phyloP scores from a whole-genome alignment of 371 early-diverging fungal genomes.

The Homolaphlyctis polyrhiza region DNA sequence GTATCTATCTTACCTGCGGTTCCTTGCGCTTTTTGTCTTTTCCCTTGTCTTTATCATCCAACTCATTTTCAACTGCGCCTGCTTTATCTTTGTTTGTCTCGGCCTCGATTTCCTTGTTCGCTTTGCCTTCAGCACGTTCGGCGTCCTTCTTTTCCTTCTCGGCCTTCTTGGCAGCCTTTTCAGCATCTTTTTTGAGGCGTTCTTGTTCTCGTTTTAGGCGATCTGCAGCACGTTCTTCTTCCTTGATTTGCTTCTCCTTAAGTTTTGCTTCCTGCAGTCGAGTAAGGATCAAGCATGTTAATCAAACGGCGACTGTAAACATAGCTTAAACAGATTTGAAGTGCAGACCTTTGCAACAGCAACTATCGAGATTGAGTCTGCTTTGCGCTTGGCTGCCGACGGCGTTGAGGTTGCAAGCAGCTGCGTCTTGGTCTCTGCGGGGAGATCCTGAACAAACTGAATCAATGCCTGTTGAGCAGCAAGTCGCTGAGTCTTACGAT shows the following conservation, averaged over 20 bases:
- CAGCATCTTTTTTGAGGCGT: slow-evolving; percentile 30
- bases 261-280: slow-evolving; percentile 9
- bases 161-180: slow-evolving; percentile 30
- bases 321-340: too few species aligned
- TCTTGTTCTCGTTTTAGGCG: too few species aligned
- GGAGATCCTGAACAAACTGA: not conserved
- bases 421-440: not conserved
- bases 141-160: slow-evolving; percentile 39
- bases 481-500: not conserved
- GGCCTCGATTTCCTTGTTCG: slow-evolving; percentile 32
- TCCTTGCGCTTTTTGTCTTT: too few species aligned
- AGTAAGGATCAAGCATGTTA: too few species aligned
- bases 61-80: too few species aligned
- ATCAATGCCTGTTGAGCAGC: not conserved
- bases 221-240: slow-evolving; percentile 13
- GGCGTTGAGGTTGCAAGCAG: not conserved
- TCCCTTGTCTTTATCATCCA: too few species aligned
- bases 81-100: slow-evolving; percentile 23
- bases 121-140: slow-evolving; percentile 21
- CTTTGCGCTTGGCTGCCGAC: not conserved
- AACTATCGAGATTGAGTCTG: not conserved
- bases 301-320: not conserved
- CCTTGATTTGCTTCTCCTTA: slow-evolving; percentile 9
- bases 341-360: too few species aligned
- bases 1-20: too few species aligned